Evolutionary conservation across 495 filamentous ascomycete species (phyloP).

Genomic region (Aspergillus olivimuriae): DNA sequence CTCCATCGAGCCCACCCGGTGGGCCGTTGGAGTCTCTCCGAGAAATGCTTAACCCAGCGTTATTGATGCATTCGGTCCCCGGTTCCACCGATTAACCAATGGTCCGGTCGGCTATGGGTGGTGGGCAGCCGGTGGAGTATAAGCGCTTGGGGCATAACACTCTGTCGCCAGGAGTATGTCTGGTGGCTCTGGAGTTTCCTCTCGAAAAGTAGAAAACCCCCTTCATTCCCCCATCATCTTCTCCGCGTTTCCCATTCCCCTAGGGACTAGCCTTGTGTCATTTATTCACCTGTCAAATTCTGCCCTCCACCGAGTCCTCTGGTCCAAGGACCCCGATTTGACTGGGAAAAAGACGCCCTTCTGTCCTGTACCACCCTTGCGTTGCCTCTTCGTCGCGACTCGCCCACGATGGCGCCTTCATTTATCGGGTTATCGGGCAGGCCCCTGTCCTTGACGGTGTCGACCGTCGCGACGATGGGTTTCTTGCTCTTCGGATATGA

Average conservation of each 20-base stretch:
- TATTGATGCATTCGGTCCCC: constrained; percentile 26
- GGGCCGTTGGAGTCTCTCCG: constrained; percentile 5
- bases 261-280: too few relatives aligned
- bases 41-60: constrained; percentile 28
- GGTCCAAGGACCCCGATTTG: too few relatives aligned
- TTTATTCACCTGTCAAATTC: too few relatives aligned
- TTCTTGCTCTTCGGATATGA: constrained; percentile 70
- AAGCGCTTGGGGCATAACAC: constrained; percentile 6
- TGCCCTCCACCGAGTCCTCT: too few relatives aligned
- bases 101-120: constrained; percentile 14
- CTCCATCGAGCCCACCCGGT: constrained; percentile 1
- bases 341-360: too few relatives aligned
- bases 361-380: too few relatives aligned
- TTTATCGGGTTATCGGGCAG: constrained; percentile 61
- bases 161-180: constrained; percentile 1
- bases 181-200: constrained; percentile 1
- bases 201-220: constrained; percentile 19
- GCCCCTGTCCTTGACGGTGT: constrained; percentile 56
- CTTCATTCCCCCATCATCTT: constrained; percentile 11
- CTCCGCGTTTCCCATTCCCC: constrained; percentile 11
- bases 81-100: constrained; percentile 12
- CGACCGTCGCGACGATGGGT: constrained; percentile 63
- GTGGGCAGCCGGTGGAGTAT: constrained; percentile 9
- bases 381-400: too few relatives aligned
- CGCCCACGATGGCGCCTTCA: constrained; percentile 26